Evolutionary conservation across 1,284 basidiomycete genomes (phyloP).

Genomic region (Termitomyces sp.): DNA sequence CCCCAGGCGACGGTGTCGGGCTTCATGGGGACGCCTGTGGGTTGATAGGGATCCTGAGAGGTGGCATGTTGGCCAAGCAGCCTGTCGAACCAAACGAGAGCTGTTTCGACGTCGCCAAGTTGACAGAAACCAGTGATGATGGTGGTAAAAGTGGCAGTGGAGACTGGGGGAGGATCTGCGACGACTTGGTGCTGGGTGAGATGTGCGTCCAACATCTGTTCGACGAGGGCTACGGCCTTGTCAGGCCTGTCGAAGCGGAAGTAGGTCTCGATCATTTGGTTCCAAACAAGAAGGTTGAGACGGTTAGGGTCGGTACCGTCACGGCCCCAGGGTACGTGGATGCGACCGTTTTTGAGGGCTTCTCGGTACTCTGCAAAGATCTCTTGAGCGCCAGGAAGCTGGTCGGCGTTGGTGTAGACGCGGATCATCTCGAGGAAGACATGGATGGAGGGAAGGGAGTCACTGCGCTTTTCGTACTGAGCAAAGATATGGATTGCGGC

Average conservation of each 20-base stretch:
- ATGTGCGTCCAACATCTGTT: slow-evolving; percentile 63
- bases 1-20: slow-evolving; percentile 50
- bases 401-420: slow-evolving; percentile 50
- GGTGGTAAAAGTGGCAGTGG: slow-evolving; percentile 57
- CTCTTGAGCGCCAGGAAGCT: slow-evolving; percentile 55
- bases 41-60: slow-evolving; percentile 32
- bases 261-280: slow-evolving; percentile 71
- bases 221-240: slow-evolving; percentile 65
- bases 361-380: slow-evolving; percentile 63
- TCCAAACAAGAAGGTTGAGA: slow-evolving; percentile 55
- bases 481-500: slow-evolving; percentile 67
- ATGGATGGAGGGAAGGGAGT: slow-evolving; percentile 34
- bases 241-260: slow-evolving; percentile 63
- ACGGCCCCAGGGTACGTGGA: slow-evolving; percentile 20
- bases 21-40: slow-evolving; percentile 38
- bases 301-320: slow-evolving; percentile 16
- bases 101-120: slow-evolving; percentile 57
- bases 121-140: slow-evolving; percentile 68
- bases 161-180: slow-evolving; percentile 50
- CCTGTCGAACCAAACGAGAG: slow-evolving; percentile 67
- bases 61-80: slow-evolving; percentile 42
- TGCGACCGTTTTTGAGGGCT: slow-evolving; percentile 30
- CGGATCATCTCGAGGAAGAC: slow-evolving; percentile 60
- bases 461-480: slow-evolving; percentile 50
- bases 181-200: background rate